Evolutionary conservation across 331 rosid genomes (phyloP).

Genomic region (Malus hybrid): DNA sequence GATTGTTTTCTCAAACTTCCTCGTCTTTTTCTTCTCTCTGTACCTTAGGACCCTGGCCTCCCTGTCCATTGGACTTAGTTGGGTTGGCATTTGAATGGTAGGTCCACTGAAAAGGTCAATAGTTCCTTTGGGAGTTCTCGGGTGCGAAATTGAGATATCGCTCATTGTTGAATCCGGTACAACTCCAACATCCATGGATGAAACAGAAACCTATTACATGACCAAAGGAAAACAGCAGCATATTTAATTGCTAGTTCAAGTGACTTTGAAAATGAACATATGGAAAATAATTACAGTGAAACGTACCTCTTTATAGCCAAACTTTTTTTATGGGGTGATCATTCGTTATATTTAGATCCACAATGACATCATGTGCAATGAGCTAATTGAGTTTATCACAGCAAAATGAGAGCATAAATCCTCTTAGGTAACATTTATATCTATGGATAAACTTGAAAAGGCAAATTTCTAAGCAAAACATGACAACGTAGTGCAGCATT

Average conservation of each 20-base stretch:
- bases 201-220: conserved; percentile 52
- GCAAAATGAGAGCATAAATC: background rate
- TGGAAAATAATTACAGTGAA: too few species aligned
- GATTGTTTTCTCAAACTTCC: conserved; percentile 92
- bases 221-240: background rate
- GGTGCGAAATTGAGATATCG: conserved; percentile 50
- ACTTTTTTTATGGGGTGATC: background rate
- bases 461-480: background rate
- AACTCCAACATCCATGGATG: conserved; percentile 80
- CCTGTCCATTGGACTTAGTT: conserved; percentile 73
- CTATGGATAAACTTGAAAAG: background rate
- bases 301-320: too few species aligned
- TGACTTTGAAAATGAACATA: too few species aligned
- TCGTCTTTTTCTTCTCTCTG: conserved; percentile 81
- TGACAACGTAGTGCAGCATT: background rate
- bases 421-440: background rate
- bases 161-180: conserved; percentile 75
- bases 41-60: conserved; percentile 91
- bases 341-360: background rate
- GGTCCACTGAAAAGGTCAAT: conserved; percentile 74
- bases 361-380: background rate
- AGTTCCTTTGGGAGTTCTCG: conserved; percentile 71
- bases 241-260: too few species aligned
- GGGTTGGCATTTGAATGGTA: conserved; percentile 47
- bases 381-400: background rate